Evolutionary conservation across 169 alveolate species (phyloP), one percentile per base, ranked within the genome.

Genomic region (Babesia bigemina): DNA sequence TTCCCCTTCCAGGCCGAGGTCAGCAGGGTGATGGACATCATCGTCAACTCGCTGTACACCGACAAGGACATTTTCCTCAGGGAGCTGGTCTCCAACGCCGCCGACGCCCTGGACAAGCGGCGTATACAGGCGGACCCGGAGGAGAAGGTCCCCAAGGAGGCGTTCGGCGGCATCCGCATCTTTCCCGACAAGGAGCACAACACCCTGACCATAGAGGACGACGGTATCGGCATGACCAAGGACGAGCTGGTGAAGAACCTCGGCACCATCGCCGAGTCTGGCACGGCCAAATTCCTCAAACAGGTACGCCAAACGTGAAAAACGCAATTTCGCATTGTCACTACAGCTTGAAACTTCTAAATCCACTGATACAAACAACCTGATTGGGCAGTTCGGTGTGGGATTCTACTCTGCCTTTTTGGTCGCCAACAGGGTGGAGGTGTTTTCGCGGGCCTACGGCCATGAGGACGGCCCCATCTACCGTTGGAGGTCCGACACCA

Each of bases 321-420:
- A 12, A 29, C 21, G 50, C 4, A 4, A 24, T 10, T 6, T 10
- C 8, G 2, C 16, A 28, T 9, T 1, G 16, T 2, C 17, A n/a
- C 17, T 63, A 21, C 33, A 74, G 78, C 82, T 96, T 44, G 98
- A 96, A 83, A 93, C 96, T 6, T 91, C 86, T 8, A 96, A 95
- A 14, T 17, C 47, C 0, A 67, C 21, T 24, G 97, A 96, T 26
- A 97, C 95, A 48, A 92, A 96, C 67, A 95, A 95, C 86, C 91
- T 98, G 78, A 98, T 98, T 79, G 99, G 99, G 33, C 99, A 98
- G 91, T 98, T 98, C 78, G 99, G 99, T 70, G 99, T 98, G 58
- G 99, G 99, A 53, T 98, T 98, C 92, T 98, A 98, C 93, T 95
- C 99, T 39, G 94, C 99, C 70, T 98, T 94, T 93, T 92, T 98